Percentiles rank a stretch among this genome's conserved stretches.
Conservation (phyloP, 1,139 yeast species). For the Fermentozyma sake region DNA sequence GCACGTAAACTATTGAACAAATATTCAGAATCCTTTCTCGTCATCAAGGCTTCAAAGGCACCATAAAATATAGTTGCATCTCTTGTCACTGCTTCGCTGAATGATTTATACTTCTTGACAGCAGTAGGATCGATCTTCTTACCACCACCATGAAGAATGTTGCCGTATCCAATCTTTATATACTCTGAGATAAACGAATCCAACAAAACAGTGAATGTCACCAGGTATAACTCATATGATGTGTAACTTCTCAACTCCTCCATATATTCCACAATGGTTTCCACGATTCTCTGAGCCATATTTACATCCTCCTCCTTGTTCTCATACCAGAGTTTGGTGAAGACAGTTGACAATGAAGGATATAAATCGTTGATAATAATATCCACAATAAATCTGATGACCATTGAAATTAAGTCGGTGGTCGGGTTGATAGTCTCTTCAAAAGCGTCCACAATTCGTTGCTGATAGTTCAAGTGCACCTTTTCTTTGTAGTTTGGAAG, state of each 20-base stretch:
- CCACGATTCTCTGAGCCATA: conserved; percentile 57
- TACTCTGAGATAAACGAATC: conserved; percentile 43
- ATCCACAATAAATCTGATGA: conserved; percentile 58
- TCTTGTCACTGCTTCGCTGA: conserved; percentile 38
- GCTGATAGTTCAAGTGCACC: conserved; percentile 63
- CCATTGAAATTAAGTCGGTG: conserved; percentile 68
- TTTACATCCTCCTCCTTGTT: conserved; percentile 37
- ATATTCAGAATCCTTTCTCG: conserved; percentile 44
- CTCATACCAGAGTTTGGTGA: conserved; percentile 44
- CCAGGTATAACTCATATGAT: conserved; percentile 42
- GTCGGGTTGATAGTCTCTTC: conserved; percentile 70
- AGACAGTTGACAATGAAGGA: conserved; percentile 39
- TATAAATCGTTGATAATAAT: conserved; percentile 67
- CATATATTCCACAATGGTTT: conserved; percentile 72
- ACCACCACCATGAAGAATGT: conserved; percentile 44
- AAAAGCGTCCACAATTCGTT: conserved; percentile 50
- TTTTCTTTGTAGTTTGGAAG: conserved; percentile 59
- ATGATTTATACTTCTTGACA: conserved; percentile 38
- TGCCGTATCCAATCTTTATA: conserved; percentile 42
- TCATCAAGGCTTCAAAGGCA: conserved; percentile 52
- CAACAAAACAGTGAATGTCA: conserved; percentile 40
- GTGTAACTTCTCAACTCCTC: conserved; percentile 55
- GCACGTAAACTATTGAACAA: conserved; percentile 50
- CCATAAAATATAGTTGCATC: conserved; percentile 68
- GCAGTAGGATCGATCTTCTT: conserved; percentile 59